Base-by-base conservation (phyloP, 495 filamentous ascomycete genomes). In the Annulohypoxylon nitens region DNA sequence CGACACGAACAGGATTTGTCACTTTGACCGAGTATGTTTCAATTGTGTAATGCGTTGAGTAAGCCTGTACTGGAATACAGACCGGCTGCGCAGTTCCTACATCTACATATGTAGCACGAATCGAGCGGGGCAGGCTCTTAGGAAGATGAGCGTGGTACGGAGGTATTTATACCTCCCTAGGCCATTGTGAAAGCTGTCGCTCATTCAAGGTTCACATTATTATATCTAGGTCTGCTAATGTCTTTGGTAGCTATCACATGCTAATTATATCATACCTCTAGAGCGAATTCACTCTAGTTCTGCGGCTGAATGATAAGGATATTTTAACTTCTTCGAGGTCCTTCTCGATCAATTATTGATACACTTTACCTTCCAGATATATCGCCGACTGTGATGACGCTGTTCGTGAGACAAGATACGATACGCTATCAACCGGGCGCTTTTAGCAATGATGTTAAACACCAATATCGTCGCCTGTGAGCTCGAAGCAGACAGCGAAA, bases 21-120 rank as follows among this genome's bases (percentile, higher is more conserved):
- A 14, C 33, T 36, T 57, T 14, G 10, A 23, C 58, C 36, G 37
- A 16, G 45, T 68, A 47, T 61, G 45, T 61, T 36, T 53, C 41
- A 33, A 30, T 20, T 61, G 8, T 20, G 18, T 67, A 16, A 45
- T 30, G 20, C 25, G n/a, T 16, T 14, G 14, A 12, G 50, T 8
- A 54, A 20, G 9, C 16, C 12, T 54, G 9, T 9, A 20, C 12
- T 3, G 11, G 8, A 14, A 23, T 5, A 54, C 12, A 54, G n/a
- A 12, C 8, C n/a, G 8, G 43, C 4, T 18, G 37, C 12, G 12
- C 37, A 39, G 9, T 39, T 18, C 36, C 36, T 30, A 3, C 20
- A 23, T 23, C 20, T 23, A 23, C 20, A 23, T 23, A 23, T 23
- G 20, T 10, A 36, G 34, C 10, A 36, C 41, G 41, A 16, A 16